These are phyloP conservation scores for Setomelanomma holmii DNA, from an alignment of 2,329 filamentous ascomycete species.

Conservation along the genomic window DNA sequence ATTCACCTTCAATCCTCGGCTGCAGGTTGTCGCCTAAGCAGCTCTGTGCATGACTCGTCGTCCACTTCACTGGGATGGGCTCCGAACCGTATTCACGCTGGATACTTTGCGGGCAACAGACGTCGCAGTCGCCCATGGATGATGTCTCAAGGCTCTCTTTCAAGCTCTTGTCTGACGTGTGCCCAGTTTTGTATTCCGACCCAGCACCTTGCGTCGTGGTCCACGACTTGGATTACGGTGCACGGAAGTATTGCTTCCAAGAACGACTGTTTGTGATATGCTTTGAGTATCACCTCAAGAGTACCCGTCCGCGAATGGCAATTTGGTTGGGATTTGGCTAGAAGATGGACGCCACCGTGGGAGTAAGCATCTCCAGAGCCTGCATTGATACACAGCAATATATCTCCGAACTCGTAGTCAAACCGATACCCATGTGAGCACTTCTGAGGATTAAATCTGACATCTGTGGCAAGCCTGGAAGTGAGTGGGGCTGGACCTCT, in stretches of 20 bases:
- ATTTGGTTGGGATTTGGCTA: neutral
- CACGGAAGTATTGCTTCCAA: neutral
- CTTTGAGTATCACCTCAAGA: constrained; percentile 1
- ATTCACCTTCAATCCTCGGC: too few relatives aligned
- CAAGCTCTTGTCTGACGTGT: neutral
- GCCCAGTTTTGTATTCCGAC: neutral
- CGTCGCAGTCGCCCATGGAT: neutral
- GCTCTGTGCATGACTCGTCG: too few relatives aligned
- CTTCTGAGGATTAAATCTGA: neutral
- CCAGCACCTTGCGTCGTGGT: neutral
- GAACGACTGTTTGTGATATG: neutral
- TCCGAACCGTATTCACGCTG: constrained; percentile 8
- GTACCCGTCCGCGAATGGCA: too few relatives aligned
- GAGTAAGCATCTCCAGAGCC: neutral
- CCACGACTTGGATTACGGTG: neutral
- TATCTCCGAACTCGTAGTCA: neutral
- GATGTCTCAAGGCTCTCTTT: neutral
- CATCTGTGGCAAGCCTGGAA: neutral
- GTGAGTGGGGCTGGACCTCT: too few relatives aligned
- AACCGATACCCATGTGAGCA: neutral
- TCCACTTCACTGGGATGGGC: neutral
- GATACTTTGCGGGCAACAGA: neutral
- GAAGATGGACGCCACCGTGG: constrained; percentile 6
- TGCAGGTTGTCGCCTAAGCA: too few relatives aligned
- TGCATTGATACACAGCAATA: constrained; percentile 6